phyloP scores from a whole-genome alignment of 2,329 filamentous ascomycete species.

The Hypoxylon sp. region DNA sequence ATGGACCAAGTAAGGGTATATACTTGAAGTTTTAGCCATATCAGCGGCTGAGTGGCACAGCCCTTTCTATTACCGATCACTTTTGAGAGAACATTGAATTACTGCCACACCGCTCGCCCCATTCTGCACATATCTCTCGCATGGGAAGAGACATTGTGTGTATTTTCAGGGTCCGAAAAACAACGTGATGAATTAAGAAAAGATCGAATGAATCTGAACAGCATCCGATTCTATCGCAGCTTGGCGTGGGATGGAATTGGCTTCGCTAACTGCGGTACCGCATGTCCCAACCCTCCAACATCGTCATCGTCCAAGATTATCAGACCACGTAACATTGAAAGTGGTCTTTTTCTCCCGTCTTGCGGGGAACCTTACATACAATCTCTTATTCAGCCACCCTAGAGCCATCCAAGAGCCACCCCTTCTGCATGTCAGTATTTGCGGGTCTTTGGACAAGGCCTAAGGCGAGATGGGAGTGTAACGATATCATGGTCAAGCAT shows the following conservation, averaged over 20 bases:
- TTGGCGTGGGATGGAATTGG: constrained; percentile 17
- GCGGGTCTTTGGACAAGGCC: constrained; percentile 26
- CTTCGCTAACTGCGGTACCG: constrained; percentile 38
- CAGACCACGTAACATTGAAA: constrained; percentile 17
- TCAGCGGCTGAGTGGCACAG: constrained; percentile 37
- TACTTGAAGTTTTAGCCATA: constrained; percentile 9
- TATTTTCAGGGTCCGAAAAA: constrained; percentile 2
- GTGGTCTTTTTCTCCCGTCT: constrained; percentile 28
- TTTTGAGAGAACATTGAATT: constrained; percentile 7
- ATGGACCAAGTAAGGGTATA: constrained; percentile 17
- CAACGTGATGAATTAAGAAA: constrained; percentile 11
- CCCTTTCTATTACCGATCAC: constrained; percentile 22
- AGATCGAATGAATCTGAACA: not conserved
- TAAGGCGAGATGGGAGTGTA: constrained; percentile 20
- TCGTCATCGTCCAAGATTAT: constrained; percentile 6
- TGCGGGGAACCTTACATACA: constrained; percentile 29
- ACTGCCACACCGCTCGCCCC: constrained; percentile 25
- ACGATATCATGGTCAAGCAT: constrained; percentile 22
- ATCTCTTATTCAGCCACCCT: constrained; percentile 26
- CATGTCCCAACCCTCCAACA: not conserved
- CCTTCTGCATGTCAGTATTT: constrained; percentile 34
- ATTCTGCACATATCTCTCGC: not conserved
- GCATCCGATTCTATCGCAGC: constrained; percentile 19
- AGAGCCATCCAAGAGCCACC: constrained; percentile 11
- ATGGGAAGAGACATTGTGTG: constrained; percentile 1